Conservation (phyloP, 768 basidiomycete genomes). For the Lentinula lateritia region DNA sequence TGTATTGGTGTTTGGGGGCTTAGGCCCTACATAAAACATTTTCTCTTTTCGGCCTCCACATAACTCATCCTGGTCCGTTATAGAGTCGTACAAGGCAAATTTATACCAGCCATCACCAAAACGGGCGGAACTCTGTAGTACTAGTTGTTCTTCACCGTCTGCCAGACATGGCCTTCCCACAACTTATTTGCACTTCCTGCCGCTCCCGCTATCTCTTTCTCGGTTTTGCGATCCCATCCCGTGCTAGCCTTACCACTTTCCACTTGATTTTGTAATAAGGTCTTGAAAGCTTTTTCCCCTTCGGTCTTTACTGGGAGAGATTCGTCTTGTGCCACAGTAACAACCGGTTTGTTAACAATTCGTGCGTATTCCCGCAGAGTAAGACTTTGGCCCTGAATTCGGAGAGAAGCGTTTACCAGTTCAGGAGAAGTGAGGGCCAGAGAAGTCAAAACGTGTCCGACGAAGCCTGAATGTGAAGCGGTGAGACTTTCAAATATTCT, state of each 20-base stretch:
- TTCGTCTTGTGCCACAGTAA: constrained; percentile 5
- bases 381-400: constrained; percentile 26
- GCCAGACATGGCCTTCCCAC: constrained; percentile 17
- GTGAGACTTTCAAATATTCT: not conserved
- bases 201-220: constrained; percentile 7
- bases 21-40: too few relatives aligned
- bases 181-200: constrained; percentile 15
- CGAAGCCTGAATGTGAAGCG: constrained; percentile 19
- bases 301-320: not conserved
- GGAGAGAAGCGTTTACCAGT: constrained; percentile 25
- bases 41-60: too few relatives aligned
- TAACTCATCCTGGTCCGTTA: too few relatives aligned
- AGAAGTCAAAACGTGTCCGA: constrained; percentile 27
- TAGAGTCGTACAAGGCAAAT: too few relatives aligned
- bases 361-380: constrained; percentile 18
- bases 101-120: too few relatives aligned
- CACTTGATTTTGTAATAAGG: not conserved
- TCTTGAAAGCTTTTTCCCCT: not conserved
- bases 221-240: constrained; percentile 11
- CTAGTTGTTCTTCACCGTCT: not conserved
- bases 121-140: not conserved
- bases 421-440: constrained; percentile 15
- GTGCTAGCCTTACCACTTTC: constrained; percentile 10
- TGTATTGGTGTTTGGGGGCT: too few relatives aligned
- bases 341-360: constrained; percentile 12